Evolutionary conservation across 2,329 filamentous ascomycete species (phyloP), one percentile per base, ranked within the genome.

Genomic region (Paecilomyces sp.): DNA sequence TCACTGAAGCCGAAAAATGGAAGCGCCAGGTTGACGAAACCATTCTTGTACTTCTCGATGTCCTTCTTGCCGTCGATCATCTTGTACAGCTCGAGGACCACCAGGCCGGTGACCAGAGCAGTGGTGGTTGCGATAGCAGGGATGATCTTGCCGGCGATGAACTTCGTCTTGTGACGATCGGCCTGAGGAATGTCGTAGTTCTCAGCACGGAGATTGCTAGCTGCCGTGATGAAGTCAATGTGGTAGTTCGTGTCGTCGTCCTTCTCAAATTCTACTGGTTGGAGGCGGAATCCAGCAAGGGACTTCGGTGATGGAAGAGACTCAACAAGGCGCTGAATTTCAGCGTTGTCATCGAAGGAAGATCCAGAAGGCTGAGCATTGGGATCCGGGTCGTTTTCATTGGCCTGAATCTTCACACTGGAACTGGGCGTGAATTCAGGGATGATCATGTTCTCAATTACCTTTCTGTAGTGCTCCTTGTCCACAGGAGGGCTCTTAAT

Each of bases 111-210:
- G 12, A 97, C 93, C 60, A 99, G 82, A 2, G 94, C 93, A 2
- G 94, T 99, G 0, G 94, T 97, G 2, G 94, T 99, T 53, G 94
- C 94, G 75, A 99, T 99, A 54, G 94, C 94, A 24, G 94, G 94
- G 66, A 99, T 99, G 67, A 99, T 99, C 85, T 99, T 99, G 74
- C 94, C 94, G 33, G 94, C 95, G 73, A 99, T 99, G 77, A 99
- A 97, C 82, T 99, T 99, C 63, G 93, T 99, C 87, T 94, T 96
- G 83, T 97, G 94, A 63, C 91, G 85, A 72, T 99, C 93, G 0
- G 94, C 92, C 64, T 87, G 84, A 70, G 91, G 86, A 66, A 99
- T 99, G 76, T 94, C 96, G 84, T 99, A 99, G 80, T 99, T 99
- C 76, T 96, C 89, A 0, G 94, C 94, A 61, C 95, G 90, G 61